phyloP scores from a whole-genome alignment of 148 eudicot species.

The Bassia scoparia region DNA sequence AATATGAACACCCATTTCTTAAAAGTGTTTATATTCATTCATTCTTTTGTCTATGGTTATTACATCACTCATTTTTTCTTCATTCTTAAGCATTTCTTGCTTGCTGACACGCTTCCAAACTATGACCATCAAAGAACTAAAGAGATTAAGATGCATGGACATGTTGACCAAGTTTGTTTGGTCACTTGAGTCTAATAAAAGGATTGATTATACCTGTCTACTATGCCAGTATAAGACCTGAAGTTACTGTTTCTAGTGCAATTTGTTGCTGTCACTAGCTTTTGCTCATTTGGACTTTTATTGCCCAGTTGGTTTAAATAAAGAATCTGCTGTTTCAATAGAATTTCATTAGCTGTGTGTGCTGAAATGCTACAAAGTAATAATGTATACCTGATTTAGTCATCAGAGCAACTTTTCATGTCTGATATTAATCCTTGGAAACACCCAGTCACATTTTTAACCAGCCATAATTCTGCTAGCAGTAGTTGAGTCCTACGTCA shows the following conservation, averaged over 20 bases:
- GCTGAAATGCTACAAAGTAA: not conserved
- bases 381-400: not conserved
- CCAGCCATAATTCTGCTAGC: not conserved
- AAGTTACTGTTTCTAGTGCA: conserved; percentile 1
- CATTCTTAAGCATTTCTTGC: conserved; percentile 22
- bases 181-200: conserved; percentile 7
- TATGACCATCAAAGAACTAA: conserved; percentile 15
- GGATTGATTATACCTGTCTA: conserved; percentile 13
- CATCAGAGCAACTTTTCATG: not conserved
- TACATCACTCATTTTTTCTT: conserved; percentile 26
- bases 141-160: conserved; percentile 13
- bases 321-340: not conserved
- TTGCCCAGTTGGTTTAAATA: not conserved
- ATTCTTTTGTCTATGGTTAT: conserved; percentile 3
- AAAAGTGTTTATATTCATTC: conserved; percentile 18
- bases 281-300: conserved; percentile 4
- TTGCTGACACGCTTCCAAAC: conserved; percentile 20
- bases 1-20: conserved; percentile 20
- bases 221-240: conserved; percentile 16
- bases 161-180: conserved; percentile 17
- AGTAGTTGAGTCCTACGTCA: not conserved
- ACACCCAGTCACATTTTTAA: not conserved
- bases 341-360: not conserved
- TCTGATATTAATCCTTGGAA: not conserved
- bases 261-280: conserved; percentile 2